Evolutionary conservation across 1,284 basidiomycete species (phyloP).

Genomic region (Trametes hirsuta): DNA sequence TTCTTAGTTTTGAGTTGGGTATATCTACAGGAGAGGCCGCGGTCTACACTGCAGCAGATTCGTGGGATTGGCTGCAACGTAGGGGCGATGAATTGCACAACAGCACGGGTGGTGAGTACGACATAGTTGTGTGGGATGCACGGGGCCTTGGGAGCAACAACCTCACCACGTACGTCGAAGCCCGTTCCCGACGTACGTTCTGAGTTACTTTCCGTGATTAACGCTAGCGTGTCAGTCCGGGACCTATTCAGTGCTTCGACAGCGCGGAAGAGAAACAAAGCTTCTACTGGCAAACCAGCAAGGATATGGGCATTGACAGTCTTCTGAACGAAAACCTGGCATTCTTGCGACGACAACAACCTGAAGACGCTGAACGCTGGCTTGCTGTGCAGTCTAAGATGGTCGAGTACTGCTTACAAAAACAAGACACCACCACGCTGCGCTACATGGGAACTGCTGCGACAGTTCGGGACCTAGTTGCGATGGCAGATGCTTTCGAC

Average conservation of each 20-base stretch:
- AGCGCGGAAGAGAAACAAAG: background rate
- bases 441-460: conserved; percentile 18
- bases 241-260: conserved; percentile 9
- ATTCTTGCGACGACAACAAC: background rate
- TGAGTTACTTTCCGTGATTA: background rate
- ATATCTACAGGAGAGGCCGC: no score
- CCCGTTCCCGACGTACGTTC: no score
- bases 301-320: no score
- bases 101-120: conserved; percentile 5
- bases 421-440: background rate
- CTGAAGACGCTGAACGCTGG: background rate
- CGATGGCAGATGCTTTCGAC: conserved; percentile 19
- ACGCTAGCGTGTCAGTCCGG: background rate
- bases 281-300: background rate
- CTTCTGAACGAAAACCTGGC: no score
- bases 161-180: background rate
- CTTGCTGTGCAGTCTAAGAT: background rate
- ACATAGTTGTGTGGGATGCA: conserved; percentile 11
- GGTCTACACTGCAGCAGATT: background rate
- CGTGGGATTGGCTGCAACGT: background rate
- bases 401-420: conserved; percentile 1
- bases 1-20: no score
- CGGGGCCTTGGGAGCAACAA: background rate
- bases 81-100: conserved; percentile 4
- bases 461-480: conserved; percentile 14